Base-by-base conservation (phyloP, 2,329 filamentous ascomycete species). In the Sclerotinia minor region DNA sequence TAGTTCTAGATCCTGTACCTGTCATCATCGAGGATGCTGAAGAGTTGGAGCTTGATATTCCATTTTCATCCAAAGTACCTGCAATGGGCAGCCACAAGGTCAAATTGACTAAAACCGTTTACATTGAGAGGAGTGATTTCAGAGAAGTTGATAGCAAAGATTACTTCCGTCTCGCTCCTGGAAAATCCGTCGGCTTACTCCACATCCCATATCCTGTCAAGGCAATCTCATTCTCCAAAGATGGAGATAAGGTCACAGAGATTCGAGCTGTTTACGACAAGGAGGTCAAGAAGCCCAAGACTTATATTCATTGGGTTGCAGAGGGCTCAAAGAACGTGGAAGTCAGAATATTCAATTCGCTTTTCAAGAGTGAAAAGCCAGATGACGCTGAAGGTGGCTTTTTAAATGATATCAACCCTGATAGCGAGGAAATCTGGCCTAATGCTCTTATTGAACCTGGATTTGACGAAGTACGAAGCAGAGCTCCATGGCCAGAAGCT, bases 301-400 rank as follows among this genome's bases (percentile, higher is more conserved):
- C 92, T 1, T 92, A 87, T 76, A 96, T 97, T 77, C 93, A 97
- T 77, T 97, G 94, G 94, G 91, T 97, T 7, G 87, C 88, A 6
- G 86, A 88, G 50, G 89, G 87, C 1, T 85, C 89, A 0, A 83
- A 83, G 19, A 87, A 87, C 72, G 89, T 89, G 17, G 90, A 94
- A 78, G 91, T 88, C 53, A 90, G 94, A 69, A 83, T 95, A 59
- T 89, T 95, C 80, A 91, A 92, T 77, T 83, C 87, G 3, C 84
- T 98, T 0, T 97, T 97, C 85, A 93, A 92, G 78, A 92, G 89
- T 5, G 89, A 94, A 59, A 90, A 95, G 75, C 94, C 94, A 2
- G 88, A 89, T 50, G 85, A 88, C 15, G 88, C 89, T 3, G 88
- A 89, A 59, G 92, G 90, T 21, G 92, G 92, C 2, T 97, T 93